These are phyloP conservation scores for Asterella californica DNA, from an alignment of 225 moss, liverwort and hornwort species.

Conservation along the genomic window DNA sequence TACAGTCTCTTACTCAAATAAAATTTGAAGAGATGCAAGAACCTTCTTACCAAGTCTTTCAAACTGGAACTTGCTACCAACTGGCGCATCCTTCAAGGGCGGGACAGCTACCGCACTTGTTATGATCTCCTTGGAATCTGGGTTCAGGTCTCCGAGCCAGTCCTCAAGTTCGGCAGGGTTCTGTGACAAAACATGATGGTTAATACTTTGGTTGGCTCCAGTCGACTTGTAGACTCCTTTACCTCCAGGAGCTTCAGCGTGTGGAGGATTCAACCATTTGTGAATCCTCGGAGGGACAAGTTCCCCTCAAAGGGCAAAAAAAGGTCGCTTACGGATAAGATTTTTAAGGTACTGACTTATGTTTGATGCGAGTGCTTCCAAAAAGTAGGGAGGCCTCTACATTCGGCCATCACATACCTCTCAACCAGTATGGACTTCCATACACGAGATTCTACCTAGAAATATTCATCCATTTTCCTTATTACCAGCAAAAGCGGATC, in stretches of 20 bases:
- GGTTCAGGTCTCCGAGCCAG: slow-evolving; percentile 85
- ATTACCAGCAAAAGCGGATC: no score
- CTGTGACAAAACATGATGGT: slow-evolving; percentile 33
- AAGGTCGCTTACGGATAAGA: no score
- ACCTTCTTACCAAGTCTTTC: slow-evolving; percentile 73
- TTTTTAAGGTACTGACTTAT: neutral
- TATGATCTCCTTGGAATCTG: slow-evolving; percentile 65
- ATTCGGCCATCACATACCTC: neutral
- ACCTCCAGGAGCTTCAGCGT: neutral
- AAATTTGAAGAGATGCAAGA: neutral
- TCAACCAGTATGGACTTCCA: neutral
- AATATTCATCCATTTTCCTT: neutral
- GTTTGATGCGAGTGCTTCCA: neutral
- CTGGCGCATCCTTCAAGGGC: slow-evolving; percentile 53
- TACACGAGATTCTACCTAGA: neutral
- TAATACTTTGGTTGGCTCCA: neutral
- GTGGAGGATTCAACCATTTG: neutral
- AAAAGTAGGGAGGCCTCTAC: no score
- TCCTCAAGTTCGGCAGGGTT: slow-evolving; percentile 81
- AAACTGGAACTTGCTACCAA: slow-evolving; percentile 94
- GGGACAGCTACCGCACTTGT: slow-evolving; percentile 70
- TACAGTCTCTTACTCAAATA: no score
- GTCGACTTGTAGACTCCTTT: neutral
- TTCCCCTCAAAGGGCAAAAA: no score
- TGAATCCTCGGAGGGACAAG: neutral